Evolutionary conservation across 345 rosid species (phyloP), one percentile per base, ranked within the genome.

Genomic region (Euphorbia pulcherrima): DNA sequence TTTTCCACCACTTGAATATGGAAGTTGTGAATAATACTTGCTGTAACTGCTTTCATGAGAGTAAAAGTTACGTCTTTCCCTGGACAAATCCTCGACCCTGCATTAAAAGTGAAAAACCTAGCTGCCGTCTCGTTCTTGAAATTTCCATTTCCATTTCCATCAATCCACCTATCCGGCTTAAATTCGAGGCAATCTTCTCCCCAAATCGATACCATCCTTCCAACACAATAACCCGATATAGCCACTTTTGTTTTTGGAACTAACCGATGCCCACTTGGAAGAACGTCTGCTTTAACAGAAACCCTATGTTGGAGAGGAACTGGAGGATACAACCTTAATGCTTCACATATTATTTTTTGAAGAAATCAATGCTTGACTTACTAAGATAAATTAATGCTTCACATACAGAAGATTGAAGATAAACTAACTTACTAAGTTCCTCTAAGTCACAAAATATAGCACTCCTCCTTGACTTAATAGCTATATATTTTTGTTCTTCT

Each of bases 181-280:
- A 81, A 83, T 20, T 80, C 81, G 16, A 64, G 48, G 54, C 83
- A 78, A 47, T 78, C 81, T 12, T 76, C 77, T 26, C 87, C 84
- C 83, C 84, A 78, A 20, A 80, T 64, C 0, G 75, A 65, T 24
- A 33, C 59, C 84, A 83, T 83, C 30, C 84, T 80, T 26, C 81
- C 81, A 48, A 76, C 39, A 9, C 85, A 28, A 57, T 83, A 81
- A 33, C 75, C 44, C n/a, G 62, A 60, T 26, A 81, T 3, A 62
- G 75, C 1, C 27, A 83, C 75, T 58, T 65, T 85, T 6, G 44
- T 73, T 6, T 64, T 39, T 0, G 75, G 77, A 5, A 28, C 20
- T 0, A 81, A 83, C 8, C 11, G 62, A 60, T 81, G 85, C 7
- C 88, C 88, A 1, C 83, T 81, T 12, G 86, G 86, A 63, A 85